Conservation (phyloP, 768 basidiomycete species). For the Panus rudis region DNA sequence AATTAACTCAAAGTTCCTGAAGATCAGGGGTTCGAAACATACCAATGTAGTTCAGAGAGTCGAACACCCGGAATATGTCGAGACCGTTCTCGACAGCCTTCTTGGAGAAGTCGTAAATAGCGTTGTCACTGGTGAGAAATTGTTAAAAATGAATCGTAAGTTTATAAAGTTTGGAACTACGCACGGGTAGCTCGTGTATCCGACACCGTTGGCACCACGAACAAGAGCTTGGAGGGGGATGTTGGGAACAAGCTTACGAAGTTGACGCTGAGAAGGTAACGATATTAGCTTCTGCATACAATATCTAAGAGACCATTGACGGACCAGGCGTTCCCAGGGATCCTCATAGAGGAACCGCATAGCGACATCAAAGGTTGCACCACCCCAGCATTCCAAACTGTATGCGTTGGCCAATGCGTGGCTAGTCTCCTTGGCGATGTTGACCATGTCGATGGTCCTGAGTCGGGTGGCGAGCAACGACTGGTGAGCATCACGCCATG, state of each 20-base stretch:
- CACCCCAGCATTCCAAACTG: constrained; percentile 98
- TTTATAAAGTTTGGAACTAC: constrained; percentile 17
- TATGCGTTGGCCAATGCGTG: constrained; percentile 93
- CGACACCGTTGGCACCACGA: constrained; percentile 97
- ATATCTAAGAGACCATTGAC: constrained; percentile 16
- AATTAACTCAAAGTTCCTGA: neutral
- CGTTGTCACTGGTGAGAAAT: constrained; percentile 67
- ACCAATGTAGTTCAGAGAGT: constrained; percentile 98
- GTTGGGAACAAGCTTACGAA: constrained; percentile 95
- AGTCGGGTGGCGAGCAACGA: constrained; percentile 94
- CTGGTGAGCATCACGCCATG: constrained; percentile 99
- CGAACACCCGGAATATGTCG: constrained; percentile 99
- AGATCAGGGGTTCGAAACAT: constrained; percentile 20
- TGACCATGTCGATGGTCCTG: constrained; percentile 94
- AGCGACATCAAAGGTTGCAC: constrained; percentile 97
- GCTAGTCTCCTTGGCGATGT: constrained; percentile 97
- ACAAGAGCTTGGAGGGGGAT: constrained; percentile 98
- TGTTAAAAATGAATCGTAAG: neutral
- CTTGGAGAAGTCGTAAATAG: constrained; percentile 99
- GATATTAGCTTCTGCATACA: constrained; percentile 9
- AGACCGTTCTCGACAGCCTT: constrained; percentile 99
- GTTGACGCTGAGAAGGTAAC: constrained; percentile 52
- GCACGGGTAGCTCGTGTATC: constrained; percentile 96
- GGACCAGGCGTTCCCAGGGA: constrained; percentile 94
- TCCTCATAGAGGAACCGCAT: constrained; percentile 99